A percentile compares a stretch with the other conserved stretches of the same genome.
These are phyloP conservation scores for Bipolaris victoriae DNA, from an alignment of 2,329 filamentous ascomycete species.

Conservation along the genomic window DNA sequence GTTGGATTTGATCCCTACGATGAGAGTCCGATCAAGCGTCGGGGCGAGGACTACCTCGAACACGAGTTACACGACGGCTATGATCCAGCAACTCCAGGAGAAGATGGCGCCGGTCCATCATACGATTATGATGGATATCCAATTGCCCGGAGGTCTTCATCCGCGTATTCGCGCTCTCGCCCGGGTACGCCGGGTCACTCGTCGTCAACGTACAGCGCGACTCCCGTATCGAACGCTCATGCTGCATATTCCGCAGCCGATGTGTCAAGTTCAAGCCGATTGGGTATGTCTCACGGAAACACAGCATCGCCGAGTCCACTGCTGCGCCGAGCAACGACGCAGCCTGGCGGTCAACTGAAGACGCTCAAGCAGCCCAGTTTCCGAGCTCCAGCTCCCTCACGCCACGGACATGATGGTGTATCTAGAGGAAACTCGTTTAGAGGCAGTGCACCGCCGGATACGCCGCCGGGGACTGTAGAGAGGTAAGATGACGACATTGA, in stretches of 20 bases:
- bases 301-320: conserved; percentile 43
- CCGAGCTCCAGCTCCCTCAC: conserved; percentile 3
- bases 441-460: conserved; percentile 32
- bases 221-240: conserved; percentile 18
- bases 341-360: conserved; percentile 32
- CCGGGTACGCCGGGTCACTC: conserved; percentile 21
- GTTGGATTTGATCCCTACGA: conserved; percentile 77
- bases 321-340: conserved; percentile 41
- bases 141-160: conserved; percentile 21
- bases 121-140: conserved; percentile 45
- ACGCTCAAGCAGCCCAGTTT: conserved; percentile 28
- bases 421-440: background rate
- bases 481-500: conserved; percentile 5
- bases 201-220: background rate
- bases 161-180: conserved; percentile 25
- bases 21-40: conserved; percentile 70
- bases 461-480: conserved; percentile 35
- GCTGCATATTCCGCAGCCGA: conserved; percentile 5
- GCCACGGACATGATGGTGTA: conserved; percentile 15
- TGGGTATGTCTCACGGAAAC: conserved; percentile 10
- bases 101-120: conserved; percentile 5
- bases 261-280: conserved; percentile 19
- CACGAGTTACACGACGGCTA: conserved; percentile 34
- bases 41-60: conserved; percentile 70
- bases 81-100: conserved; percentile 6